Evolutionary conservation across 2,329 filamentous ascomycete genomes (phyloP).

Genomic region (Botrytis elliptica): DNA sequence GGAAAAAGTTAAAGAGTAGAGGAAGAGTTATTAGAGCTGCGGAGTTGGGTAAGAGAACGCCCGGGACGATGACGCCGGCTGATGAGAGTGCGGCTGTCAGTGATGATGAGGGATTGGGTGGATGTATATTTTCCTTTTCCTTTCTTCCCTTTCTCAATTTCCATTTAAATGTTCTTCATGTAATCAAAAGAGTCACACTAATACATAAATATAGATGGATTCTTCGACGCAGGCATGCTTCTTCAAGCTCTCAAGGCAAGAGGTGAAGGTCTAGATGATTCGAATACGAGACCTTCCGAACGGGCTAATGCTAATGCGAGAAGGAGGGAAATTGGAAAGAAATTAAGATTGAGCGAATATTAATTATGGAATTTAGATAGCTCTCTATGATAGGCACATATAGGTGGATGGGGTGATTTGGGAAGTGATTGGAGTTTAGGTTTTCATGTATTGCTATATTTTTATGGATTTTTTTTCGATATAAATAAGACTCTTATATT

Average conservation of each 20-base stretch:
- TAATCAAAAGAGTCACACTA: background rate
- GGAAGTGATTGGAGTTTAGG: background rate
- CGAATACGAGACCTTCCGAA: conserved; percentile 55
- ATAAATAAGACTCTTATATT: background rate
- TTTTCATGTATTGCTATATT: background rate
- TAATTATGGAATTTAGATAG: background rate
- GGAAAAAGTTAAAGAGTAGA: conserved; percentile 62
- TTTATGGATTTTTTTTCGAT: background rate
- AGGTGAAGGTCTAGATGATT: conserved; percentile 47
- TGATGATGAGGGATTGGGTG: conserved; percentile 86
- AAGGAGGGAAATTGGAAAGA: conserved; percentile 71
- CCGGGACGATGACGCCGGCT: conserved; percentile 57
- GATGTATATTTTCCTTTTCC: conserved; percentile 67
- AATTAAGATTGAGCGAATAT: conserved; percentile 68
- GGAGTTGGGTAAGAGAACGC: conserved; percentile 42
- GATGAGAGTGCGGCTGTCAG: conserved; percentile 71
- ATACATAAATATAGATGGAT: conserved; percentile 65
- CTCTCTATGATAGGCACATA: background rate
- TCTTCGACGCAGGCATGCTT: conserved; percentile 96
- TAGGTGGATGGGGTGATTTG: background rate
- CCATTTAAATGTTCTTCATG: no score
- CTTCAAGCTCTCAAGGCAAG: conserved; percentile 80
- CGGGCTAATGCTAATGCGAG: conserved; percentile 57
- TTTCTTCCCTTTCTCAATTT: background rate
- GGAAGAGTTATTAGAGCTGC: conserved; percentile 68